A percentile compares a stretch with the other conserved stretches of the same genome.
phyloP scores from a whole-genome alignment of 2,329 filamentous ascomycete genomes.

The Sclerotinia subarctica region DNA sequence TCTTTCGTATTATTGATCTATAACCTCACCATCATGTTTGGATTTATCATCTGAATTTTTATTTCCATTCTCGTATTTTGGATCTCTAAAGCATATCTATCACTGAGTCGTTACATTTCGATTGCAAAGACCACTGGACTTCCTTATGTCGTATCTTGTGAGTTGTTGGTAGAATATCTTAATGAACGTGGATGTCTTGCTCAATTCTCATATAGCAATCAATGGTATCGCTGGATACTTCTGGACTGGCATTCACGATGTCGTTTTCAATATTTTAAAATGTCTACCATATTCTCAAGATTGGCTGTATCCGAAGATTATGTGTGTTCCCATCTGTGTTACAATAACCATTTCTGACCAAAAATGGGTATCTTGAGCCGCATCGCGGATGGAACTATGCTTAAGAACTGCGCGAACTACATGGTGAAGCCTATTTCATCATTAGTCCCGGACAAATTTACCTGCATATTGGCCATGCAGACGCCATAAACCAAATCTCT shows the following conservation, averaged over 20 bases:
- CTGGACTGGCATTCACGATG: neutral
- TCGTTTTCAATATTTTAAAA: neutral
- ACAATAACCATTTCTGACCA: neutral
- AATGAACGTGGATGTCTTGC: too few species aligned
- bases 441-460: neutral
- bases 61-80: neutral
- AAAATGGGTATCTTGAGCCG: neutral
- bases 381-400: neutral
- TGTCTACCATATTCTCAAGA: conserved; percentile 6
- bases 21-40: neutral
- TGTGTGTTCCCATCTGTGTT: neutral
- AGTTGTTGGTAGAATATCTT: neutral
- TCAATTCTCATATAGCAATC: neutral
- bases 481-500: conserved; percentile 58
- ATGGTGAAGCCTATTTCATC: neutral
- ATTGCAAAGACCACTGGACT: neutral
- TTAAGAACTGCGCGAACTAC: neutral
- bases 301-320: neutral
- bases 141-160: neutral
- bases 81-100: neutral
- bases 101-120: neutral
- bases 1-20: neutral
- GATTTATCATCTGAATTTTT: neutral
- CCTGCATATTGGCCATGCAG: neutral
- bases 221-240: neutral